Evolutionary conservation across 1,139 yeast genomes (phyloP), one percentile per base, ranked within the genome.

Genomic region (Scheffersomyces cryptocercus): DNA sequence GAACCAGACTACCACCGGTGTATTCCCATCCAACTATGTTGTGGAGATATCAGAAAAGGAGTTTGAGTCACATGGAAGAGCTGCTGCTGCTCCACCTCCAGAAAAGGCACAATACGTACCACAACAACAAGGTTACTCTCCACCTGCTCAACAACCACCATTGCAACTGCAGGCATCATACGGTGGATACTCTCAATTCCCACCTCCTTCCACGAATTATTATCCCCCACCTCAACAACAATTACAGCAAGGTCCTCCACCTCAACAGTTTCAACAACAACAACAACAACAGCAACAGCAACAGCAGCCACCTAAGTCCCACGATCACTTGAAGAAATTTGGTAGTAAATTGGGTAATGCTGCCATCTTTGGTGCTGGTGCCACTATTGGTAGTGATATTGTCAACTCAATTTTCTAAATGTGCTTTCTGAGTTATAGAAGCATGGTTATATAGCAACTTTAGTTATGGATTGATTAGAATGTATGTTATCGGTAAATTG

Each of bases 361-460:
- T 5, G 95, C 95, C 28, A 82, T 91, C 47, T 91, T 89, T 54
- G 98, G 98, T 66, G 98, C 97, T 15, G 99, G 99, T 73, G 97
- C 98, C 35, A 86, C 97, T 1, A 75, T 91, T 43, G 98, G 99
- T 57, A 78, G 93, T 40, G 93, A 91, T 59, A 53, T 93, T 43
- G 89, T 93, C 50, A 85, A 91, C 68, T 81, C 90, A 37, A 90
- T 91, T 48, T 88, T 90, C 55, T 89, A 75, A 61, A 20, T 20
- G 26, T 20, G 26, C 26, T 20, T 20, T 20, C 26, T 20, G 26
- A 20, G 26, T 20, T 16, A 16, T 16, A 5, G 20, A 16, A 20
- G 26, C 26, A 6, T 20, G 26, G 26, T 20, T 20, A 20, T 20
- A 20, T 20, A 20, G 26, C 26, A 20, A 20, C 26, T 20, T 20